Evolutionary conservation across 2,329 filamentous ascomycete species (phyloP), one percentile per base, ranked within the genome.

Genomic region (Xylaria multiplex): DNA sequence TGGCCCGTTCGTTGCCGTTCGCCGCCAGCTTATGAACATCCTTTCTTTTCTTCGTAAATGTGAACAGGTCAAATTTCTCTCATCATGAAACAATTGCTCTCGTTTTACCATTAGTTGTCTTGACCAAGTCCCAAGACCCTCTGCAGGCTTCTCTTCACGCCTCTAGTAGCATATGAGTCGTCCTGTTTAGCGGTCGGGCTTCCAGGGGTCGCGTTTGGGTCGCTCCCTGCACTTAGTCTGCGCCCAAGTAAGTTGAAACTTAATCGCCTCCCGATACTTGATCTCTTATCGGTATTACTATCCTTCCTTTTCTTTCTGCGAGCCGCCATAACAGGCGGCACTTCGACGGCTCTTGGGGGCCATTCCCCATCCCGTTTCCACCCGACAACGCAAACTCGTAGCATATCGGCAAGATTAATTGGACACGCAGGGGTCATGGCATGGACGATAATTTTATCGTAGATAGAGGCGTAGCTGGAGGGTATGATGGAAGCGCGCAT

Each of bases 281-380:
- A 52, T 52, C 59, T 74, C 19, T 77, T 77, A 42, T 66, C 69
- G 35, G 45, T 56, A 50, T 52, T 71, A 72, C 73, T 77, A 76
- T 74, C 68, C 57, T 69, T 71, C 62, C 67, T 82, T 75, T 78
- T 83, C 76, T 78, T 82, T 71, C 79, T 82, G 45, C 79, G 79
- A 11, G 78, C 74, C 2, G 77, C 78, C 3, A 80, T 74, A 11
- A 71, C 78, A 66, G 73, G 78, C 60, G 71, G 77, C 74, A 82
- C 72, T 53, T 84, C 74, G 19, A 81, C 80, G 0, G 84, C 77
- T 71, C 87, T 88, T 1, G 92, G 93, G 4, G 95, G 94, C 95
- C 95, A 98, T 78, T 97, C 93, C 16, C 93, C 94, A 73, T 96
- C 93, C 46, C 92, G 86, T 78, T 96, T 97, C 95, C 95, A 97